A percentile compares a stretch with the other conserved stretches of the same genome.
Conservation (phyloP, 805 yeast species). For the Yarrowia sp. region DNA sequence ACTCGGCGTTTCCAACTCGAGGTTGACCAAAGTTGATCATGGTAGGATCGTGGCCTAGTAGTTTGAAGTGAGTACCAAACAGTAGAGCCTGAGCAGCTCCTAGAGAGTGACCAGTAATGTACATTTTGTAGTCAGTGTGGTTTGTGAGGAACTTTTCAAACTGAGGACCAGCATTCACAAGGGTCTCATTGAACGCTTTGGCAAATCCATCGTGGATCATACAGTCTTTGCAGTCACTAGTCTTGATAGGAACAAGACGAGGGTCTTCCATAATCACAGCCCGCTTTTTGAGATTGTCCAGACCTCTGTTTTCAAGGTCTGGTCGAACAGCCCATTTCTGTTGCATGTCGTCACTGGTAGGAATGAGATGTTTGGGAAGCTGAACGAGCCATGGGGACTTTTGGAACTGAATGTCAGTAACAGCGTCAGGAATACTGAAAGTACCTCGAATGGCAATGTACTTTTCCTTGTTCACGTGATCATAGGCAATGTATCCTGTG, state of each 20-base stretch:
- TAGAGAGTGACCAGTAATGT: slow-evolving; percentile 15
- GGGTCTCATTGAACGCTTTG: slow-evolving; percentile 4
- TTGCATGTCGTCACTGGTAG: not conserved
- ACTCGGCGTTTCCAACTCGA: slow-evolving; percentile 13
- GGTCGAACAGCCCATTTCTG: slow-evolving; percentile 1
- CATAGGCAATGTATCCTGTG: slow-evolving; percentile 8
- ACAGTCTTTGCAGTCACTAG: not conserved
- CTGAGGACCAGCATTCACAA: slow-evolving; percentile 6
- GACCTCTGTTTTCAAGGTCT: not conserved
- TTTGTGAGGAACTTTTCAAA: not conserved
- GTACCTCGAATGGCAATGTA: slow-evolving; percentile 12
- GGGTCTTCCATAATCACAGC: not conserved
- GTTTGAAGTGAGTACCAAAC: slow-evolving; percentile 1
- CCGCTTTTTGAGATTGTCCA: not conserved
- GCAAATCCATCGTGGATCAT: slow-evolving; percentile 20
- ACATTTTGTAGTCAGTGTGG: slow-evolving; percentile 22
- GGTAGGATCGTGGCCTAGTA: slow-evolving; percentile 10
- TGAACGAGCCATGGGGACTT: slow-evolving; percentile 3
- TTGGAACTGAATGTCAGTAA: slow-evolving; percentile 14
- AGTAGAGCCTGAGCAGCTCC: slow-evolving; percentile 26
- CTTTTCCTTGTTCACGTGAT: slow-evolving; percentile 2
- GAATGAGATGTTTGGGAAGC: slow-evolving; percentile 4
- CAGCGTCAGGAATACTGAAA: slow-evolving; percentile 14
- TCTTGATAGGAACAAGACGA: slow-evolving; percentile 1
- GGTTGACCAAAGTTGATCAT: slow-evolving; percentile 26